Base-by-base conservation (phyloP, 202 grass and related monocot species). In the Brachypodium distachyon region DNA sequence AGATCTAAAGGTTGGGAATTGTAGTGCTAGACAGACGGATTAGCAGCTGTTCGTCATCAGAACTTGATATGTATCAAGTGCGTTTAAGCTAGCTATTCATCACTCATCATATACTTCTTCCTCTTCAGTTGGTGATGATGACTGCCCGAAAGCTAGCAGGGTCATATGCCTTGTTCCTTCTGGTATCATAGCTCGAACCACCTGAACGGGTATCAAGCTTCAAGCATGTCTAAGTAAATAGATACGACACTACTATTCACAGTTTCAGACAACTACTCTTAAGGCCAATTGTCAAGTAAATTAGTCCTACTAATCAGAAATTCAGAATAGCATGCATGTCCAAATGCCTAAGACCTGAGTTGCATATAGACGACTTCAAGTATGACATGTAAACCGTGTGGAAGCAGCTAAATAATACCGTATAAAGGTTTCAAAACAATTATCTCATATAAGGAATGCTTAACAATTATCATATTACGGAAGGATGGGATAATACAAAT, bases 131-230 rank as follows among this genome's bases (percentile, higher is more conserved):
- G 53, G 54, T 22, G 91, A 72, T 46, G 87, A 72, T 42, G 81
- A 47, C 51, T 85, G 92, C 17, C 92, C 96, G 18, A 99, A 96
- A 66, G 92, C 89, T 61, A 99, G 72, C 21, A 99, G 62, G 74
- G 85, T 90, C 83, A 82, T 93, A 86, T 91, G 92, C 29, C 85
- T 89, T 25, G 82, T 83, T 81, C 81, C 92, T 51, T 99, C 92
- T 71, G 92, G 81, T 83, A 96, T 95, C 83, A 92, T 85, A 22
- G 82, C 83, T 61, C 87, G 88, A 59, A 99, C 92, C 0, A 53
- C 81, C 96, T 99, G 67, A 28, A 76, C 8, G 38, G 42, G 50
- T 37, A 42, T 61, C 21, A 82, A 69, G 29, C 39, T 1, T 27
- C 61, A 65, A 37, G 12, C 67, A 61, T 67, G 21, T 70, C 50